These are phyloP conservation scores for Diaporthe citriasiana DNA, from an alignment of 2,329 filamentous ascomycete genomes.

Conservation along the genomic window DNA sequence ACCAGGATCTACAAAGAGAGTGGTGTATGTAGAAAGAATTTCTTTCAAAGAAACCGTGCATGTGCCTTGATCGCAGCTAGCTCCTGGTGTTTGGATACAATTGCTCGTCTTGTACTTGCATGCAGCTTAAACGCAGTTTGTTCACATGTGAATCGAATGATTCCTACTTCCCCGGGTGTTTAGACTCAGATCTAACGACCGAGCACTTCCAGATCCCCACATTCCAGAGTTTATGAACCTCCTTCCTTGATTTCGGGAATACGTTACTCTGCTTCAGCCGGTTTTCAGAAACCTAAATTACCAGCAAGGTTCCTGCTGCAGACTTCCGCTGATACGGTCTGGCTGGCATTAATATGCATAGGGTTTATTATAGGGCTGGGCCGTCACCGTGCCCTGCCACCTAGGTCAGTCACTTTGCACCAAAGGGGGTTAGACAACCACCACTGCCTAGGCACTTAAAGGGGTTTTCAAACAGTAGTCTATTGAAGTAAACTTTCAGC, in stretches of 20 bases:
- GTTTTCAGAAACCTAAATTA: not conserved
- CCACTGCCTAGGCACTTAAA: not conserved
- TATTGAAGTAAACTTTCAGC: not conserved
- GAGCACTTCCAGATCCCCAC: not conserved
- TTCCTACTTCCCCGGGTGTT: not conserved
- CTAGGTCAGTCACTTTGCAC: not conserved
- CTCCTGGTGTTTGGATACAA: not conserved
- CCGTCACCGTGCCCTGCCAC: not conserved
- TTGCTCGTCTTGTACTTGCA: not conserved
- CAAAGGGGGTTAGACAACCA: not conserved
- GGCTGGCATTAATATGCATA: not conserved
- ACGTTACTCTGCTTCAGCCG: not conserved
- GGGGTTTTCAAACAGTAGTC: not conserved
- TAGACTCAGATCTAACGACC: too few relatives aligned
- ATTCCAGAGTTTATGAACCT: not conserved
- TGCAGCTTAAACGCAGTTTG: not conserved
- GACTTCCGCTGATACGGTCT: not conserved
- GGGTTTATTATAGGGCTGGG: not conserved
- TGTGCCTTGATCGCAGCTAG: not conserved
- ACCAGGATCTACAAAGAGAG: not conserved
- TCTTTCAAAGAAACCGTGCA: not conserved
- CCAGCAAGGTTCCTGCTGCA: not conserved
- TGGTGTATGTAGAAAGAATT: not conserved
- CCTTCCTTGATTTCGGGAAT: not conserved
- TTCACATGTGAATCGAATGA: not conserved